Base-by-base conservation (phyloP, 805 yeast species). In the Candida tammaniensis region DNA sequence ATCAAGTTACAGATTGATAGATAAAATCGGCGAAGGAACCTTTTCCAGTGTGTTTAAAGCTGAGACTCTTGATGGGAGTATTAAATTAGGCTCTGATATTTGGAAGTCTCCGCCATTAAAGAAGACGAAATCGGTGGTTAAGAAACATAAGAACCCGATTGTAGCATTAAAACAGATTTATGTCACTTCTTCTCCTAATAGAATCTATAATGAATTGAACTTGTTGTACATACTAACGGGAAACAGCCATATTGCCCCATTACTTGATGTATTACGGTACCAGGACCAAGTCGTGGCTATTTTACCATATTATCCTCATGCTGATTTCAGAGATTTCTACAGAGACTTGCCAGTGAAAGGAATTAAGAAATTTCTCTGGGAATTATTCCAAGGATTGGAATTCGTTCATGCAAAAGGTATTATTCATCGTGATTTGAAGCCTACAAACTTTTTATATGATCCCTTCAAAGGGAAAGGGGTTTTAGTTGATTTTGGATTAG, bases 211-310 rank as follows among this genome's bases (percentile, higher is more conserved):
- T 55, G 99, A 93, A 57, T 72, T 93, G 43, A 82, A 82, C 44
- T 63, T 93, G 30, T 68, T 93, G 20, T 82, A 83, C 52, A 73
- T 72, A 42, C 58, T 86, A 32, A 70, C 81, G 6, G 86, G 86
- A 0, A 78, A 82, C 42, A 68, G 75, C 1, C 77, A 81, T 43
- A 87, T 93, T 19, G 95, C 96, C 1, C 96, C 97, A 1, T 63
- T 93, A 33, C 72, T 91, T 28, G 96, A 94, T 48, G 96, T 95
- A 0, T 57, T 87, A 35, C 70, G 98, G 42, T 73, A 74, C 51
- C 85, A 85, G 49, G 98, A 93, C 57, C 98, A 93, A 63, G 94
- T 93, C 10, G 70, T 91, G 30, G 96, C 96, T 2, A 89, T 93
- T 2, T 66, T 91, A 43, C 98, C 98, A 6, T 91, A 81, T 64